Conservation (phyloP, 768 basidiomycete species). For the Leccinum obscurum region DNA sequence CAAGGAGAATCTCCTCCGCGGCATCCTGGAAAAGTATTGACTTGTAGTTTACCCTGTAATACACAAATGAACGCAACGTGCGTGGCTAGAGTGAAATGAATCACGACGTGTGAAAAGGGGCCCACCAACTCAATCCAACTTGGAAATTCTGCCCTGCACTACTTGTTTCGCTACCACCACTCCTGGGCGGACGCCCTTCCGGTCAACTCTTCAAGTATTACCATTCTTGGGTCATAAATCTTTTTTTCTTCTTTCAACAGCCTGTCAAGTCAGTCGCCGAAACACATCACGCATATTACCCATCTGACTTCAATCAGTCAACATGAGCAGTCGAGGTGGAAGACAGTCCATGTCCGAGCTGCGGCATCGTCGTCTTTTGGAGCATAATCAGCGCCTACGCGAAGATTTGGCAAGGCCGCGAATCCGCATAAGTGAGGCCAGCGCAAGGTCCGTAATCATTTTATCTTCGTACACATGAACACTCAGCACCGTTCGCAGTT, state of each 20-base stretch:
- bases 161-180: constrained; percentile 16
- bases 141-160: constrained; percentile 2
- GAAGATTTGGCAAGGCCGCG: constrained; percentile 74
- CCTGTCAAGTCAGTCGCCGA: constrained; percentile 9
- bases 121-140: neutral
- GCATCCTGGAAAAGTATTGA: constrained; percentile 36
- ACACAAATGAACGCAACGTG: neutral
- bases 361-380: constrained; percentile 73
- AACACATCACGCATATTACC: constrained; percentile 5
- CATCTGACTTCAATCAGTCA: constrained; percentile 11
- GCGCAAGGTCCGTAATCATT: constrained; percentile 49
- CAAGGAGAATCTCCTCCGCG: constrained; percentile 36
- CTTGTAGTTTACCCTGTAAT: constrained; percentile 9
- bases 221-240: neutral
- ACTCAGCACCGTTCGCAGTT: constrained; percentile 38
- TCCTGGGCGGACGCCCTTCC: neutral
- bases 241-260: neutral
- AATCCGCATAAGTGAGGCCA: constrained; percentile 73
- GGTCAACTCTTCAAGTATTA: constrained; percentile 7
- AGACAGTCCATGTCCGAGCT: constrained; percentile 78
- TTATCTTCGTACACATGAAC: neutral
- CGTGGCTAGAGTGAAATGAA: neutral
- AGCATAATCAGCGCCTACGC: constrained; percentile 76
- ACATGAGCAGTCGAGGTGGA: constrained; percentile 64
- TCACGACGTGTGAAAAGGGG: constrained; percentile 26